Evolutionary conservation across 2,329 filamentous ascomycete species (phyloP).

Genomic region (Aspergillus flavus): DNA sequence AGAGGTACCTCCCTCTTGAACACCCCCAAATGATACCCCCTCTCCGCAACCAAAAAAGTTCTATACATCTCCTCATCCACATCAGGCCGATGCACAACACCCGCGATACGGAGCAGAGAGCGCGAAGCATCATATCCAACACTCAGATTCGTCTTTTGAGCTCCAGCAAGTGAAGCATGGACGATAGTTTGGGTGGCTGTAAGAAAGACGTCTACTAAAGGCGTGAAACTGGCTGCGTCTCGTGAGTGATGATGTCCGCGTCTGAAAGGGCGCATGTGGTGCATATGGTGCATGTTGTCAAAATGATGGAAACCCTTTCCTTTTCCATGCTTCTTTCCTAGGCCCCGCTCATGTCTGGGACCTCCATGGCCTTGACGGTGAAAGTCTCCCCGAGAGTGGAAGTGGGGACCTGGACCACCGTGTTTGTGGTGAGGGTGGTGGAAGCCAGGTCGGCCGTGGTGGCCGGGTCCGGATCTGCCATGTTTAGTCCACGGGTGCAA

Average conservation of each 20-base stretch:
- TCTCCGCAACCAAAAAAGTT: neutral
- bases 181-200: neutral
- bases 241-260: neutral
- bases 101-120: neutral
- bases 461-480: neutral
- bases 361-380: neutral
- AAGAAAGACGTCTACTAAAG: neutral
- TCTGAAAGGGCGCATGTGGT: neutral
- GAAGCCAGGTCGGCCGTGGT: neutral
- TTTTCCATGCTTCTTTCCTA: neutral
- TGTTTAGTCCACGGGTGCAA: neutral
- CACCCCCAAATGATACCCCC: neutral
- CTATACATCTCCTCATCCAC: neutral
- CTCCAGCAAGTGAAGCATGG: neutral
- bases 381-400: neutral
- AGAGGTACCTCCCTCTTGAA: neutral
- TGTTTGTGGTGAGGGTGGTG: neutral
- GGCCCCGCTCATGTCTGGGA: neutral
- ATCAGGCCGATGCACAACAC: neutral
- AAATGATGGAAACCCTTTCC: neutral
- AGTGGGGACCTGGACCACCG: neutral
- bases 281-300: neutral
- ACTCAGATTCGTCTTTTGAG: constrained; percentile 1
- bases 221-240: neutral
- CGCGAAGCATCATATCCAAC: neutral